A percentile compares a stretch with the other conserved stretches of the same genome.
Evolutionary conservation across 2,329 filamentous ascomycete species (phyloP).

Genomic region (Zymoseptoria pseudotritici): DNA sequence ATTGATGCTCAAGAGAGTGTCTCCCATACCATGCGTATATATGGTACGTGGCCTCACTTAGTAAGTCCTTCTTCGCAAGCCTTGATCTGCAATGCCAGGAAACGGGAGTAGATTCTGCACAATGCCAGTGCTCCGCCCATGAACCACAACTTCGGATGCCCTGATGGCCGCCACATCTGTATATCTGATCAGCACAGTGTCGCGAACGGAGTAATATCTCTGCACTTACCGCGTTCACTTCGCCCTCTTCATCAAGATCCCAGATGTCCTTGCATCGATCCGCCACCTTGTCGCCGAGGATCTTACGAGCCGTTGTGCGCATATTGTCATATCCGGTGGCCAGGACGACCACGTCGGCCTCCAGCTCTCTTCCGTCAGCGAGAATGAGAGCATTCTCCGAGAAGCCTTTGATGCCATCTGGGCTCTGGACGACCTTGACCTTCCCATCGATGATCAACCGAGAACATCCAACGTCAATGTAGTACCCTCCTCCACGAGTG

Average conservation of each 20-base stretch:
- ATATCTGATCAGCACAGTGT: neutral
- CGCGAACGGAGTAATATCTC: neutral
- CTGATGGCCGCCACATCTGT: conserved; percentile 35
- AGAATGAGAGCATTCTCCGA: conserved; percentile 35
- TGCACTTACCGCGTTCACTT: conserved; percentile 23
- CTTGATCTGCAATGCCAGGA: conserved; percentile 37
- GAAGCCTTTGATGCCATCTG: conserved; percentile 47
- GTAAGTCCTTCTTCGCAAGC: conserved; percentile 33
- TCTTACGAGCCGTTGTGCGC: conserved; percentile 52
- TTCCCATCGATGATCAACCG: conserved; percentile 56
- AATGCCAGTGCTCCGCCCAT: conserved; percentile 33
- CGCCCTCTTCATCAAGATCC: conserved; percentile 34
- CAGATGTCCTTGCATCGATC: conserved; percentile 47
- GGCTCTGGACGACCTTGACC: conserved; percentile 50
- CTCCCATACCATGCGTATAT: neutral
- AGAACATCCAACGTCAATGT: conserved; percentile 60
- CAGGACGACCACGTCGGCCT: conserved; percentile 55
- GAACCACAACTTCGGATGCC: conserved; percentile 35
- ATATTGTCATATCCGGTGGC: conserved; percentile 59
- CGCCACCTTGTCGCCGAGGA: conserved; percentile 56
- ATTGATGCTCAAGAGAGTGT: neutral
- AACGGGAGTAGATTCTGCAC: conserved; percentile 31
- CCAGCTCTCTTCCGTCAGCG: conserved; percentile 49
- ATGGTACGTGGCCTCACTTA: neutral
- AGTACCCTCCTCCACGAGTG: conserved; percentile 61